phyloP scores from a whole-genome alignment of 495 filamentous ascomycete species.

The Haplographium delicatum region DNA sequence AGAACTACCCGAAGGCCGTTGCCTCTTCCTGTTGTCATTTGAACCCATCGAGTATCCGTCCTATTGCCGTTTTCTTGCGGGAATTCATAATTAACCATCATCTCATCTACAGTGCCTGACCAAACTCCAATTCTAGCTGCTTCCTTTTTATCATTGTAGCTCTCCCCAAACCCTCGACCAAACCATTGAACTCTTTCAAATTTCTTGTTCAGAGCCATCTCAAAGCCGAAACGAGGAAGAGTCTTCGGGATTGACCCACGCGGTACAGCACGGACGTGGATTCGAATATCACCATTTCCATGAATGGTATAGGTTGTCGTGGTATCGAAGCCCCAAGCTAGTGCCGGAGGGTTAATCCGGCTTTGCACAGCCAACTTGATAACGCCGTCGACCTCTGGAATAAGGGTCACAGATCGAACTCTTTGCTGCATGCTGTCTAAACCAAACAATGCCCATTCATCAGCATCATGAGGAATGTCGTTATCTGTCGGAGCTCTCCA shows the following conservation, averaged over 20 bases:
- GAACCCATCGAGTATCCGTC: slow-evolving; percentile 54
- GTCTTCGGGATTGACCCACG: slow-evolving; percentile 39
- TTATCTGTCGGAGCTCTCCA: slow-evolving; percentile 60
- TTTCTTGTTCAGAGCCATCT: slow-evolving; percentile 27
- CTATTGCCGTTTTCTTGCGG: slow-evolving; percentile 63
- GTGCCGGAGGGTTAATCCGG: slow-evolving; percentile 47
- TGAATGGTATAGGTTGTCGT: slow-evolving; percentile 48
- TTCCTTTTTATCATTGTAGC: slow-evolving; percentile 55
- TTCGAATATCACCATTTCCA: slow-evolving; percentile 36
- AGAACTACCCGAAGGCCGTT: slow-evolving; percentile 31
- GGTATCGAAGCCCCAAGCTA: slow-evolving; percentile 55
- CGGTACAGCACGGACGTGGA: slow-evolving; percentile 37
- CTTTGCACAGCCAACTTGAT: slow-evolving; percentile 36
- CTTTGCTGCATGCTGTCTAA: slow-evolving; percentile 2
- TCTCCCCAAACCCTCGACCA: slow-evolving; percentile 57
- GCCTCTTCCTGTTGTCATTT: slow-evolving; percentile 35
- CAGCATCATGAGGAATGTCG: slow-evolving; percentile 45
- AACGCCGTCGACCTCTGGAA: slow-evolving; percentile 27
- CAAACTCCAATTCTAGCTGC: slow-evolving; percentile 52
- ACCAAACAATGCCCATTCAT: slow-evolving; percentile 34
- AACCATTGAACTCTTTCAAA: slow-evolving; percentile 47
- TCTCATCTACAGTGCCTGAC: slow-evolving; percentile 35
- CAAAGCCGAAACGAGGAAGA: slow-evolving; percentile 55
- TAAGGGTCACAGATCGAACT: slow-evolving; percentile 30
- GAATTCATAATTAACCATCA: slow-evolving; percentile 56